Conservation (phyloP, 176 grass and related monocot species). For the Cenchrus americanus region DNA sequence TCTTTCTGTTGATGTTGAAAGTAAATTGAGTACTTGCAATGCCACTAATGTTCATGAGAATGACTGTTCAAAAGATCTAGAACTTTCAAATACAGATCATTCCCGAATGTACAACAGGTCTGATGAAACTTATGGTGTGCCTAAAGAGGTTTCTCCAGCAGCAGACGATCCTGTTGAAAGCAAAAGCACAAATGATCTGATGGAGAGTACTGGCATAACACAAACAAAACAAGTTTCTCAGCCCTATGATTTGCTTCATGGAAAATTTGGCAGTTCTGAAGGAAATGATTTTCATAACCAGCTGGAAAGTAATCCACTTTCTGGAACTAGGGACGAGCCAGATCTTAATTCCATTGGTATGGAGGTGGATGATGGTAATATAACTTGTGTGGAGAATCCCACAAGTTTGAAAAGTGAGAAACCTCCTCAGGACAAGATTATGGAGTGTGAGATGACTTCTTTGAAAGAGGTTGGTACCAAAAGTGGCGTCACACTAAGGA, state of each 20-base stretch:
- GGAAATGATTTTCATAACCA: constrained; percentile 37
- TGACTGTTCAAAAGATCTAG: constrained; percentile 29
- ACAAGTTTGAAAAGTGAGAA: constrained; percentile 39
- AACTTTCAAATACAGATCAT: constrained; percentile 34
- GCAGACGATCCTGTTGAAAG: constrained; percentile 28
- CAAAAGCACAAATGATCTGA: constrained; percentile 27
- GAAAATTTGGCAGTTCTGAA: constrained; percentile 38
- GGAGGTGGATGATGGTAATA: constrained; percentile 40
- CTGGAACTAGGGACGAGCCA: constrained; percentile 32
- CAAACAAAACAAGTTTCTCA: constrained; percentile 33
- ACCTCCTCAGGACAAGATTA: constrained; percentile 40
- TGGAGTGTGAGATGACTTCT: constrained; percentile 45
- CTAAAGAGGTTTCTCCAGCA: constrained; percentile 18
- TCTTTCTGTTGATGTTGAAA: constrained; percentile 33
- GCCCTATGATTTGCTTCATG: constrained; percentile 44
- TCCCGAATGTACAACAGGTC: constrained; percentile 33
- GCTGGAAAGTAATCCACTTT: constrained; percentile 28
- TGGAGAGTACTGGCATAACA: constrained; percentile 29
- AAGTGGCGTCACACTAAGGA: constrained; percentile 41
- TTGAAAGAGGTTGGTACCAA: constrained; percentile 45
- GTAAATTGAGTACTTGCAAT: constrained; percentile 30
- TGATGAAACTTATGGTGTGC: constrained; percentile 32
- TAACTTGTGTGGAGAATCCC: constrained; percentile 29
- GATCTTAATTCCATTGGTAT: constrained; percentile 49
- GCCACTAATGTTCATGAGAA: constrained; percentile 36